Base-by-base conservation (phyloP, 805 yeast genomes). In the Candida germanica region DNA sequence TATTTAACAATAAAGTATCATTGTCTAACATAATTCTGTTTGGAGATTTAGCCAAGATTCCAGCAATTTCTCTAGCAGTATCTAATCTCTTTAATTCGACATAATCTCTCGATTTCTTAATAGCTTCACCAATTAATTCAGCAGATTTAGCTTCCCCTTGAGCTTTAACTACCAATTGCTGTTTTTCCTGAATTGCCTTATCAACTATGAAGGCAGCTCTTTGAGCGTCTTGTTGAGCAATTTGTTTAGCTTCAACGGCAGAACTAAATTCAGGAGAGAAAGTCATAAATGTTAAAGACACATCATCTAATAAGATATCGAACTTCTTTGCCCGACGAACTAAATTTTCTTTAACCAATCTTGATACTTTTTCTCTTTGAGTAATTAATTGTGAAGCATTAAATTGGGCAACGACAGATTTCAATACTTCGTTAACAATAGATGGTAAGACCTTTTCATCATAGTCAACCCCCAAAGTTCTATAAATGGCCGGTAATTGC, bases 211-310 rank as follows among this genome's bases (percentile, higher is more conserved):
- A 93, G 0, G 98, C 97, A 6, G 98, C 98, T 62, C 95, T 82
- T 67, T 93, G 97, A 14, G 98, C 98, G 59, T 93, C 98, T 71
- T 93, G 98, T 64, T 93, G 98, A 19, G 98, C 98, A 64, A 93
- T 93, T 71, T 93, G 98, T 66, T 93, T 93, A 40, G 96, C 95
- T 69, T 93, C 98, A 38, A 93, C 98, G 4, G 98, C 98, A 29
- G 84, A 80, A 27, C 98, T 89, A 61, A 93, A 93, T 64, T 93
- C 98, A 19, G 98, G 98, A 3, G 95, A 85, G 62, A 93, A 93
- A 1, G 97, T 87, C 98, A 93, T 93, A 52, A 70, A 87, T 2
- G 98, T 93, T 54, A 93, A 77, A 5, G 98, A 93, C 30, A 93
- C 98, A 64, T 93, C 98, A 61, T 93, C 98, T 51, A 93, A 73